These are phyloP conservation scores for Dactylonectria estremocensis DNA, from an alignment of 2,329 filamentous ascomycete species.

Conservation along the genomic window DNA sequence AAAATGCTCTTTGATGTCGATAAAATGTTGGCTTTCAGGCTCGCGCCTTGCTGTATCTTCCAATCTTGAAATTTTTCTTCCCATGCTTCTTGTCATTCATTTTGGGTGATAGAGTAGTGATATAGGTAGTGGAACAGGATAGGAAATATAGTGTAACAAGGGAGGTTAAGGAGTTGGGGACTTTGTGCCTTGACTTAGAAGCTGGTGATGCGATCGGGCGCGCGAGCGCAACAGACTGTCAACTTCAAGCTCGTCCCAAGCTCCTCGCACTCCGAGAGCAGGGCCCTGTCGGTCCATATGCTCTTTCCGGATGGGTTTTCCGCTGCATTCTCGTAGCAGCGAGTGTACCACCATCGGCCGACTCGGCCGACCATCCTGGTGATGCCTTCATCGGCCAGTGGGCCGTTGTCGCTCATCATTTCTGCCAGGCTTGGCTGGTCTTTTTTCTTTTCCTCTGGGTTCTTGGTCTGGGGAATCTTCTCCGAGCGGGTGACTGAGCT, in stretches of 20 bases:
- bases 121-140: constrained; percentile 32
- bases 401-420: constrained; percentile 80
- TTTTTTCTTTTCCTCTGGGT: constrained; percentile 49
- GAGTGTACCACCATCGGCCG: constrained; percentile 95
- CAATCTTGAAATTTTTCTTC: constrained; percentile 43
- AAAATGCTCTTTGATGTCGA: constrained; percentile 27
- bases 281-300: constrained; percentile 83
- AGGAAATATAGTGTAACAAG: constrained; percentile 31
- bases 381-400: constrained; percentile 85
- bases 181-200: constrained; percentile 53
- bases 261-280: constrained; percentile 89
- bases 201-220: constrained; percentile 73
- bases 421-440: constrained; percentile 75
- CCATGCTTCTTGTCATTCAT: constrained; percentile 30
- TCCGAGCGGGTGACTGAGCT: constrained; percentile 60
- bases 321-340: constrained; percentile 86
- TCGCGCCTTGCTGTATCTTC: constrained; percentile 47
- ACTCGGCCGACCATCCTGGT: constrained; percentile 93
- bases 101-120: constrained; percentile 26
- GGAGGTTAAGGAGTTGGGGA: constrained; percentile 1
- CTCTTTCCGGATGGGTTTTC: constrained; percentile 63
- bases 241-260: constrained; percentile 90
- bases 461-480: constrained; percentile 35
- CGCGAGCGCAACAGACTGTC: constrained; percentile 91
- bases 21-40: constrained; percentile 35